Evolutionary conservation across 2,329 filamentous ascomycete species (phyloP), one percentile per base, ranked within the genome.

Genomic region (Aureobasidium mangrovei): DNA sequence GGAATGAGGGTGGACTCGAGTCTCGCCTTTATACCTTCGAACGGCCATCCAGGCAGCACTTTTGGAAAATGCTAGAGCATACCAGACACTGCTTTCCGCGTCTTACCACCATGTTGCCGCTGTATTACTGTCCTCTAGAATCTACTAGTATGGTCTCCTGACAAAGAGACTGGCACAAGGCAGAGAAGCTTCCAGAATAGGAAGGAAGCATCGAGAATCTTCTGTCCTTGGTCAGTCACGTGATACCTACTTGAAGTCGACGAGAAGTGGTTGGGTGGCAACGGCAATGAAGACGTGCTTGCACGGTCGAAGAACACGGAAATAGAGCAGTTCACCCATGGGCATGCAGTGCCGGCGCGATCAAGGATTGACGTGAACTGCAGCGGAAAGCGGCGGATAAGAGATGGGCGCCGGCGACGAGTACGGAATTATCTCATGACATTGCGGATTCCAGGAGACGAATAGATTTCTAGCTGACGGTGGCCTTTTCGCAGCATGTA

Each of bases 401-500:
- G 18, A 18, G 18, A 18, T 18, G 18, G 18, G 18, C 18, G 18
- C 18, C 18, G 1, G 18, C 18, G 18, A 18, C 18, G 18, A 7
- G 2, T 12, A 2, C 18, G n/a, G 18, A 7, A 33, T 41, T 60
- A 57, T 62, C 35, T 51, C 48, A 27, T 53, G 53, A 94, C 84
- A 67, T 93, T 88, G 64, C 83, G 88, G 63, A 95, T 90, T 2
- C 85, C 85, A 28, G 86, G 83, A 4, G 84, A 81, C n/a, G 85
- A 81, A 70, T 93, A 93, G 43, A 83, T 79, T 59, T 95, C 88
- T 18, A 96, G 74, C 67, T 95, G 89, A 42, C 88, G 80, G 39
- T 81, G 78, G 26, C 91, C 91, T 67, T 88, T 91, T 57, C 91
- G 80, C 49, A 96, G 67, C 33, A 95, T 74, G 67, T 88, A 93